A percentile compares a stretch with the other conserved stretches of the same genome.
Evolutionary conservation across 192 early-diverging fungal species (phyloP).

Genomic region (Geranomyces variabilis): DNA sequence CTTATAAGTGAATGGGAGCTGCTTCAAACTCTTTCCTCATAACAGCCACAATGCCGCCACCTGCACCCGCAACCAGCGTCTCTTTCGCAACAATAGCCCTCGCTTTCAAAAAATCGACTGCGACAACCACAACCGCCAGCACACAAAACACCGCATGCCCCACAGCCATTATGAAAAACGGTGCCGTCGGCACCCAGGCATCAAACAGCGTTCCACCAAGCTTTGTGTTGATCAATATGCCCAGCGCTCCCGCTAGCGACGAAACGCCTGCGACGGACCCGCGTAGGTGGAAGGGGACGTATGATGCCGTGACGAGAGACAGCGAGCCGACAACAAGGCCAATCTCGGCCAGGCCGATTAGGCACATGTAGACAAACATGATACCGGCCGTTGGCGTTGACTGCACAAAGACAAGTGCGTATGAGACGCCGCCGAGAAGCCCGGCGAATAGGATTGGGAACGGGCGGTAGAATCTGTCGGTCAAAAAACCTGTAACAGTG

Average conservation of each 20-base stretch:
- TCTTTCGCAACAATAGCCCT: not conserved
- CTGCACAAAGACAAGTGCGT: constrained; percentile 54
- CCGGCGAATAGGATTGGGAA: constrained; percentile 47
- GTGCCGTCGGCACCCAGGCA: constrained; percentile 41
- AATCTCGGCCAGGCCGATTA: constrained; percentile 65
- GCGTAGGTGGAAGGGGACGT: constrained; percentile 51
- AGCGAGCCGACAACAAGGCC: constrained; percentile 72
- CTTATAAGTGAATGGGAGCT: too few species aligned
- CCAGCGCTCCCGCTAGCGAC: constrained; percentile 64
- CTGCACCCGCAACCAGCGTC: not conserved
- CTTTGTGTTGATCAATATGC: constrained; percentile 64
- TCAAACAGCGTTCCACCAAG: constrained; percentile 69
- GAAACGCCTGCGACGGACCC: constrained; percentile 68
- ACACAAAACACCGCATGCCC: constrained; percentile 31
- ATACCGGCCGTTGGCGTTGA: constrained; percentile 45
- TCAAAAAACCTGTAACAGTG: constrained; percentile 30
- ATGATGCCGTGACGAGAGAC: constrained; percentile 56
- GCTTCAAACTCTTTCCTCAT: too few species aligned
- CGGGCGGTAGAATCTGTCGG: constrained; percentile 43
- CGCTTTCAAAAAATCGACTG: not conserved
- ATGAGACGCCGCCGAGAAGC: constrained; percentile 54
- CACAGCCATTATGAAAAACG: constrained; percentile 49
- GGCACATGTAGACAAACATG: constrained; percentile 42
- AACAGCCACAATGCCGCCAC: too few species aligned
- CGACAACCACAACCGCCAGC: constrained; percentile 30